These are phyloP conservation scores for Metschnikowia matae DNA, from an alignment of 805 yeast genomes.

Conservation along the genomic window DNA sequence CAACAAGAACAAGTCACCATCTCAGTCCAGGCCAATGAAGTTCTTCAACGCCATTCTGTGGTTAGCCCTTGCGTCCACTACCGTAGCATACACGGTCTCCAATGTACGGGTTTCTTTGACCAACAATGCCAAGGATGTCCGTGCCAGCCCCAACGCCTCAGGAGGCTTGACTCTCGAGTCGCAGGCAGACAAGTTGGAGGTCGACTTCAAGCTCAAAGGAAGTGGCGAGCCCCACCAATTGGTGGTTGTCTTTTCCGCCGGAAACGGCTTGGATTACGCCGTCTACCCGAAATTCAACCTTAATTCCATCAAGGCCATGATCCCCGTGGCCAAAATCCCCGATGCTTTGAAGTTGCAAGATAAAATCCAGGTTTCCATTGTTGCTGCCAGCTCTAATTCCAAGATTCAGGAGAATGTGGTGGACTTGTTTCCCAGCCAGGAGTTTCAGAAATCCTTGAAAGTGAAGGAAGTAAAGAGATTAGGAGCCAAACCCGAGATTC, in stretches of 20 bases:
- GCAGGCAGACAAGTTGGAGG: conserved; percentile 29
- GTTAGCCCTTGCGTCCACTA: conserved; percentile 19
- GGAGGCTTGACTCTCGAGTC: conserved; percentile 28
- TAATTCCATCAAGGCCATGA: conserved; percentile 20
- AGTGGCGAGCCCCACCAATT: conserved; percentile 33
- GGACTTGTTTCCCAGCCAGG: conserved; percentile 29
- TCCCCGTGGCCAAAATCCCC: conserved; percentile 31
- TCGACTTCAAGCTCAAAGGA: conserved; percentile 24
- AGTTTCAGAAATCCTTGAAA: conserved; percentile 21
- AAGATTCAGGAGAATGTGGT: conserved; percentile 22
- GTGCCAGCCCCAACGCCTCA: conserved; percentile 29
- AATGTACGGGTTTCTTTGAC: conserved; percentile 29
- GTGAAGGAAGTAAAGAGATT: conserved; percentile 32
- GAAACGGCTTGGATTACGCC: conserved; percentile 30
- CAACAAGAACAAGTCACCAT: not conserved
- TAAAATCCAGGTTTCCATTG: conserved; percentile 26
- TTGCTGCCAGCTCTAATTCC: conserved; percentile 26
- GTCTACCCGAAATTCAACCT: conserved; percentile 27
- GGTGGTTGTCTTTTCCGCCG: conserved; percentile 27
- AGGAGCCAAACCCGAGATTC: conserved; percentile 57
- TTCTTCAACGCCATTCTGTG: conserved; percentile 15
- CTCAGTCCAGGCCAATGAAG: conserved; percentile 18
- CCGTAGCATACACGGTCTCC: conserved; percentile 26
- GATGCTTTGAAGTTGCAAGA: conserved; percentile 33
- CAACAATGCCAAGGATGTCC: conserved; percentile 19